phyloP scores from a whole-genome alignment of 495 filamentous ascomycete genomes.

The Neurospora sp. region DNA sequence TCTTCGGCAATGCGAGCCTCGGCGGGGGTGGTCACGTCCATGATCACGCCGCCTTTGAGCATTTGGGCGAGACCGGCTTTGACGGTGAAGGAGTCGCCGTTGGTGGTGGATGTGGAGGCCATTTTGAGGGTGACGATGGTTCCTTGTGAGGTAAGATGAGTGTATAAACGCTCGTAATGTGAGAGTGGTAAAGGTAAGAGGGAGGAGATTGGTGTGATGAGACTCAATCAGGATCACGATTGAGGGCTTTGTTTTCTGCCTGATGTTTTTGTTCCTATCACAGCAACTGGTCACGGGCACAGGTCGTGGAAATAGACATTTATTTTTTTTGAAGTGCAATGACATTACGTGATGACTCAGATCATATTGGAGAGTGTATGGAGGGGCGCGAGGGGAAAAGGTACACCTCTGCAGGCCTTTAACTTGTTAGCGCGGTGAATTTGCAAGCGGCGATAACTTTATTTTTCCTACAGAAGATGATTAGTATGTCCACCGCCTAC shows the following conservation, averaged over 20 bases:
- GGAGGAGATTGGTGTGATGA: neutral
- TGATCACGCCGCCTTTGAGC: constrained; percentile 98
- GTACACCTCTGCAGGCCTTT: too few relatives aligned
- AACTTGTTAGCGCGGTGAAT: too few relatives aligned
- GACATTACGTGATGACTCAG: neutral
- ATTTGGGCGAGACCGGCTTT: constrained; percentile 94
- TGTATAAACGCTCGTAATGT: neutral
- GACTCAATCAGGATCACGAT: neutral
- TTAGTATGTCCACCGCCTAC: too few relatives aligned
- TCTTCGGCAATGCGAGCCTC: constrained; percentile 97
- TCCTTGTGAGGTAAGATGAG: neutral
- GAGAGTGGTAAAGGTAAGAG: neutral
- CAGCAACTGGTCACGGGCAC: neutral
- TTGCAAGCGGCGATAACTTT: too few relatives aligned
- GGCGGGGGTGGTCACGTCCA: constrained; percentile 93
- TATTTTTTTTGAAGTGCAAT: neutral
- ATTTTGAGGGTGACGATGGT: constrained; percentile 2
- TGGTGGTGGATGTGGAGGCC: constrained; percentile 6
- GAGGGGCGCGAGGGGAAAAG: neutral
- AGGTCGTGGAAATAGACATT: neutral
- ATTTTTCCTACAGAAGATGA: too few relatives aligned
- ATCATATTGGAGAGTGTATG: neutral
- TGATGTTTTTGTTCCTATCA: neutral
- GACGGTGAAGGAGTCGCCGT: constrained; percentile 49
- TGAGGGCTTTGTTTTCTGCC: neutral